phyloP scores from a whole-genome alignment of 345 rosid genomes.

The Syzygium jambos region DNA sequence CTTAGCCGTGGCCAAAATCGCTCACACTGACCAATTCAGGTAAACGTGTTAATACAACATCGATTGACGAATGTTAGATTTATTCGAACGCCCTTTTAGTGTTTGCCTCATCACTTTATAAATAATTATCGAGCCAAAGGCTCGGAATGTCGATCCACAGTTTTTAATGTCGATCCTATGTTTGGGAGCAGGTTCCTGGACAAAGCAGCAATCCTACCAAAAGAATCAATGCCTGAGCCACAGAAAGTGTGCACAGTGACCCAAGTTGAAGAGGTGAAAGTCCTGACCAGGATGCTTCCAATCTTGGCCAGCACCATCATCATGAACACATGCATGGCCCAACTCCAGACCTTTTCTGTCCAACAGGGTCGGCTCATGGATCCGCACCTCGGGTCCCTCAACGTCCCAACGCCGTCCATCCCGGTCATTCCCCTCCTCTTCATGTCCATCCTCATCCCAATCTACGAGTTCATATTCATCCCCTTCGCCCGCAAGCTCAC shows the following conservation, averaged over 20 bases:
- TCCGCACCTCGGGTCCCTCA: slow-evolving; percentile 14
- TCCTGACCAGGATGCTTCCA: slow-evolving; percentile 31
- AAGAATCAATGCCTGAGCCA: slow-evolving; percentile 1
- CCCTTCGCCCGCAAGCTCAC: slow-evolving; percentile 30
- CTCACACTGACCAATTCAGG: slow-evolving; percentile 48
- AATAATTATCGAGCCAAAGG: background rate
- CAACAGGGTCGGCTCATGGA: slow-evolving; percentile 34
- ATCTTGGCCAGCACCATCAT: slow-evolving; percentile 31
- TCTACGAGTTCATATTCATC: slow-evolving; percentile 23
- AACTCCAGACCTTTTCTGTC: slow-evolving; percentile 29
- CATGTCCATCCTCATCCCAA: slow-evolving; percentile 27
- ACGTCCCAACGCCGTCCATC: slow-evolving; percentile 25
- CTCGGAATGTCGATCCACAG: background rate
- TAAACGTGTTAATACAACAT: background rate
- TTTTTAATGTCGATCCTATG: background rate
- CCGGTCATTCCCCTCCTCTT: slow-evolving; percentile 27
- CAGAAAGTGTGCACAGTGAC: slow-evolving; percentile 35
- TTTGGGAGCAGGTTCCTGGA: slow-evolving; percentile 25
- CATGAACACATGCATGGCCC: slow-evolving; percentile 36
- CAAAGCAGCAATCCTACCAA: slow-evolving; percentile 24
- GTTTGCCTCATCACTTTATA: background rate
- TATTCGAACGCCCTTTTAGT: background rate
- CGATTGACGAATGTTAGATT: background rate
- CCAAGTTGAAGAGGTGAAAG: slow-evolving; percentile 46
- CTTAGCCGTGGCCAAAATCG: slow-evolving; percentile 8